These are phyloP conservation scores for Candida schatavii DNA, from an alignment of 805 yeast species.

Conservation along the genomic window DNA sequence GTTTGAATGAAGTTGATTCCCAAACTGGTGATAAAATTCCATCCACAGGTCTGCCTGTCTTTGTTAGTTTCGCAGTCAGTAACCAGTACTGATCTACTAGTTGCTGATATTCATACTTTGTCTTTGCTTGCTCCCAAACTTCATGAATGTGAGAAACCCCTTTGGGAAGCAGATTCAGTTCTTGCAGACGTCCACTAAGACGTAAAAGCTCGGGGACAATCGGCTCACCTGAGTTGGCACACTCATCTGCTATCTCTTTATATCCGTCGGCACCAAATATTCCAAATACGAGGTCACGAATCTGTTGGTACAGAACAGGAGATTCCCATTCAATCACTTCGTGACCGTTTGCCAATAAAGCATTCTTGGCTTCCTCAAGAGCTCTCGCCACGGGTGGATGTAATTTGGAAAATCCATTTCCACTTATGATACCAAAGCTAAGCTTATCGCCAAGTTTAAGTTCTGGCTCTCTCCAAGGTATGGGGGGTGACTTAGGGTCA, in stretches of 20 bases:
- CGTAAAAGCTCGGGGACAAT: constrained; percentile 27
- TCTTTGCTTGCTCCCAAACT: constrained; percentile 17
- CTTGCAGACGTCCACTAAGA: constrained; percentile 20
- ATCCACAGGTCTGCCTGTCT: constrained; percentile 5
- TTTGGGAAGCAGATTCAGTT: constrained; percentile 34
- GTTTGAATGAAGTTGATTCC: constrained; percentile 40
- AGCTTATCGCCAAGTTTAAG: not conserved
- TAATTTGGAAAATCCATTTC: constrained; percentile 3
- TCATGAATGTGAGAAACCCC: constrained; percentile 20
- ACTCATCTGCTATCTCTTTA: constrained; percentile 24
- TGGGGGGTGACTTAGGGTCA: constrained; percentile 6
- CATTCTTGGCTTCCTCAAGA: constrained; percentile 3
- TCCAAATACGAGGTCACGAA: constrained; percentile 27
- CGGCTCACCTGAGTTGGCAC: constrained; percentile 45
- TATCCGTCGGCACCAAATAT: constrained; percentile 44
- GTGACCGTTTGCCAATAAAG: constrained; percentile 32
- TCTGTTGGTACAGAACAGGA: constrained; percentile 29
- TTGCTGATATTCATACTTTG: constrained; percentile 7
- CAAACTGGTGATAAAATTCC: constrained; percentile 6
- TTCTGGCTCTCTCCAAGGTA: constrained; percentile 4
- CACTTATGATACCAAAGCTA: constrained; percentile 4
- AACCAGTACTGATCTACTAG: constrained; percentile 6
- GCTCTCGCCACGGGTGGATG: constrained; percentile 9
- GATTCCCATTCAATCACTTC: constrained; percentile 44
- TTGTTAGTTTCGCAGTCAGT: not conserved